Evolutionary conservation across 371 early-diverging fungal genomes (phyloP), one percentile per base, ranked within the genome.

Genomic region (Mucor indicus): DNA sequence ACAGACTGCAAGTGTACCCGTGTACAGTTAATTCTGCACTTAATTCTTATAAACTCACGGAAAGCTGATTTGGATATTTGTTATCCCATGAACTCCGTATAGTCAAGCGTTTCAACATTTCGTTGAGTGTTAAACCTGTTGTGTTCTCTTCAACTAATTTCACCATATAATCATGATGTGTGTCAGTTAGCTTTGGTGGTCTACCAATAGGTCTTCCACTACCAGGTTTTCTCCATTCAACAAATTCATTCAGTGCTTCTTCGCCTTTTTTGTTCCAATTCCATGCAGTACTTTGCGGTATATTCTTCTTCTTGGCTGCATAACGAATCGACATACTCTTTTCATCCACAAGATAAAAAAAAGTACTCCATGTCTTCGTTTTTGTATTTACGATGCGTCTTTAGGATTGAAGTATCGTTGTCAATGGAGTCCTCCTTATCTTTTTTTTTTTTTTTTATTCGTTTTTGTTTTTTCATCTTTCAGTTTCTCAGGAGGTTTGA

Each of bases 81-180:
- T 43, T 53, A 53, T 44, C 24, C 35, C 27, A 16, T 36, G 35
- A 22, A 35, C 44, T n/a, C 44, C 27, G 12, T 38, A n/a, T n/a
- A n/a, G n/a, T n/a, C 39, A 46, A 30, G n/a, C 32, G 39, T 29
- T 31, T 36, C 55, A 54, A 54, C 37, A 54, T 43, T 41, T 54
- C 27, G 20, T 54, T 51, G 10, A 46, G 39, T 17, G 43, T 27
- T 17, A 55, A 19, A 13, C 42, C 41, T n/a, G 52, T 48, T 13
- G 31, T 19, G 21, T 52, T 44, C 24, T 55, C 50, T 22, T 55
- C 44, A 11, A 55, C 47, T 30, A 48, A 17, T 12, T 50, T 22
- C 6, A 50, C 20, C 7, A 50, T 12, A 17, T n/a, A 49, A 20
- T 40, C 35, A 4, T 41, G 19, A 22, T 17, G 27, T 22, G 20